These are phyloP conservation scores for Xylariaceae sp. DNA, from an alignment of 2,329 filamentous ascomycete genomes.

Conservation along the genomic window DNA sequence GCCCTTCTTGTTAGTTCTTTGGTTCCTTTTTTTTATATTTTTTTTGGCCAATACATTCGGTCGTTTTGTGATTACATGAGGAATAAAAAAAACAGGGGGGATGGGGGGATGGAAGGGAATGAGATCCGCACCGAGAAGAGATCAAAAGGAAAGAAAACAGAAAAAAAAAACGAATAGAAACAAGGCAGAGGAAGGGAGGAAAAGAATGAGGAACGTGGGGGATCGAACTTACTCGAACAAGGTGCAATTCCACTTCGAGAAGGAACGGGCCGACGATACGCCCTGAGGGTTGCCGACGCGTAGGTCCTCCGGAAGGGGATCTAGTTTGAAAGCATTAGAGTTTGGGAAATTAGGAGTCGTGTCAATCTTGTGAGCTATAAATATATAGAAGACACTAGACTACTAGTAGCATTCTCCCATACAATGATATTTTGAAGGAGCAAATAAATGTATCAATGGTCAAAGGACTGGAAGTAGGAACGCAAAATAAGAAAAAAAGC, in stretches of 20 bases:
- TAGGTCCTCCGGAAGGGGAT: conserved; percentile 20
- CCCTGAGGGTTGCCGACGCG: conserved; percentile 23
- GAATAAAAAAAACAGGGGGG: no score
- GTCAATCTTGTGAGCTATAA: no score
- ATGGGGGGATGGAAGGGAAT: no score
- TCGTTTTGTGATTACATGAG: neutral
- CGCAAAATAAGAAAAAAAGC: neutral
- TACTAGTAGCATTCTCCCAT: no score
- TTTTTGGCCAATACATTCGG: neutral
- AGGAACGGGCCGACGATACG: conserved; percentile 23
- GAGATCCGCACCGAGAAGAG: neutral
- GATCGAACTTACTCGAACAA: conserved; percentile 22
- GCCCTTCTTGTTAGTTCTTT: no score
- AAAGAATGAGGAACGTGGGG: neutral
- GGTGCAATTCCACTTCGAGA: conserved; percentile 24
- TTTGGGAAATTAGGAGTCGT: no score
- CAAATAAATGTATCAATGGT: no score
- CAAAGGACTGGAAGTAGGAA: no score
- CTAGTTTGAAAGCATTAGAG: conserved; percentile 2
- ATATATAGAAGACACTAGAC: no score
- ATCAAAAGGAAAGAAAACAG: neutral
- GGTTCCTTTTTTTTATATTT: no score
- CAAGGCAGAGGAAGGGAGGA: neutral
- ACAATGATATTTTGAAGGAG: no score
- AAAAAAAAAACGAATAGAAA: neutral